Evolutionary conservation across 2,329 filamentous ascomycete genomes (phyloP), one percentile per base, ranked within the genome.

Genomic region (Colletotrichum agaves): DNA sequence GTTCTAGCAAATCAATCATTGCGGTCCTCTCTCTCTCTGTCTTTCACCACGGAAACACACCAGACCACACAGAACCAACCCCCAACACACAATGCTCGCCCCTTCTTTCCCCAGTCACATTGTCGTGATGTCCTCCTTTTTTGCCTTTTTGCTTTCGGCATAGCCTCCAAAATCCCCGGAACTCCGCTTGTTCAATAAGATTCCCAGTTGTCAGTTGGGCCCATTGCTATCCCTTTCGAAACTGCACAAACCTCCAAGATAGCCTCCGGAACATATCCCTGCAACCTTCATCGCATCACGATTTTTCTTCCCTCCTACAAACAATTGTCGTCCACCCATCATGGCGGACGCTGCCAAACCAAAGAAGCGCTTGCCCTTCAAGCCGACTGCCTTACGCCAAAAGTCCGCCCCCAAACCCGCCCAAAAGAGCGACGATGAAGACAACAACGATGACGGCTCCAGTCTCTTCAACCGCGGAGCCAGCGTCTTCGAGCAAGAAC

Each of bases 401-500:
- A 73, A 74, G 47, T 72, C 75, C 2, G 71, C 69, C 23, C 74
- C 78, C 2, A 75, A 73, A n/a, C 62, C 73, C 15, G 67, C 71
- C 17, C 63, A 59, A 50, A 57, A 61, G 52, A 59, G 35, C 39
- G 33, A 59, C 7, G 69, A 73, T 0, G 70, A 73, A 11, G 73
- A 75, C 10, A 75, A 76, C 15, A 76, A 81, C 43, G 78, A 77
- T 31, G 78, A 81, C 57, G 75, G 74, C 2, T 77, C 88, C 11
- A 78, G 77, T 2, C 76, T 88, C 5, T 88, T 88, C 70, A 80
- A 81, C 46, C 83, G 84, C 5, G 79, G 83, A 12, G 83, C 82
- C 69, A 79, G 83, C 64, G 85, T 86, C 73, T 85, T 83, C 57
- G 79, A 81, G 5, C 77, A 79, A 39, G 73, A 83, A 35, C 74